Evolutionary conservation across 345 rosid species (phyloP), one percentile per base, ranked within the genome.

Genomic region (Limnanthes douglasii): DNA sequence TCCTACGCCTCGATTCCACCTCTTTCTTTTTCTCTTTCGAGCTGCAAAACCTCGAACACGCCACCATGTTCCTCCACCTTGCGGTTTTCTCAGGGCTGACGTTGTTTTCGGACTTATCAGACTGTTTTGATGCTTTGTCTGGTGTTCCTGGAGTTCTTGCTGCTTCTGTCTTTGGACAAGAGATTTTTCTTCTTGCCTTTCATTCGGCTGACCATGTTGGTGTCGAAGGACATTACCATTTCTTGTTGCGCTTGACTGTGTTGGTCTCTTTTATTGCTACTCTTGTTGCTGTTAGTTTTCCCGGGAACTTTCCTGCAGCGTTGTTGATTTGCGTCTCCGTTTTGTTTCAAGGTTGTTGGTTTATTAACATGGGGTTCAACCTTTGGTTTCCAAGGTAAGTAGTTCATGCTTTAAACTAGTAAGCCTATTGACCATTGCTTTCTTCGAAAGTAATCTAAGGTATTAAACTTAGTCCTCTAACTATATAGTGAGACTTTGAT

Each of bases 181-280:
- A 82, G 54, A 71, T 86, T 36, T 73, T 86, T 68, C 70, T 86
- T 16, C 76, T 78, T 42, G 93, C 73, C 57, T 86, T 78, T 59
- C 97, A 82, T 66, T 75, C 94, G 3, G 63, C 76, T 42, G 88
- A 82, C 34, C 97, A 78, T 30, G 68, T 47, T 31, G 95, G 93
- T 23, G 73, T 86, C 10, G 93, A 82, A 65, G 93, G 97, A 31
- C 94, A 82, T 40, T 86, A 73, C 59, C 93, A 86, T 45, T 82
- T 69, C 75, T 88, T 86, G 27, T 51, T 86, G 50, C 97, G 82
- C 62, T 68, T 86, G 23, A 69, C 78, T 13, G 85, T 75, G 26
- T 53, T 66, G 6, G 61, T 61, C 20, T 78, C 95, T 17, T 62
- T 86, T 4, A 8, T 70, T 9, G 60, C 86, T 3, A 57, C 76